Percentiles rank a stretch among this genome's conserved stretches.
Evolutionary conservation across 495 filamentous ascomycete genomes (phyloP).

Genomic region (Penicillium taxi): DNA sequence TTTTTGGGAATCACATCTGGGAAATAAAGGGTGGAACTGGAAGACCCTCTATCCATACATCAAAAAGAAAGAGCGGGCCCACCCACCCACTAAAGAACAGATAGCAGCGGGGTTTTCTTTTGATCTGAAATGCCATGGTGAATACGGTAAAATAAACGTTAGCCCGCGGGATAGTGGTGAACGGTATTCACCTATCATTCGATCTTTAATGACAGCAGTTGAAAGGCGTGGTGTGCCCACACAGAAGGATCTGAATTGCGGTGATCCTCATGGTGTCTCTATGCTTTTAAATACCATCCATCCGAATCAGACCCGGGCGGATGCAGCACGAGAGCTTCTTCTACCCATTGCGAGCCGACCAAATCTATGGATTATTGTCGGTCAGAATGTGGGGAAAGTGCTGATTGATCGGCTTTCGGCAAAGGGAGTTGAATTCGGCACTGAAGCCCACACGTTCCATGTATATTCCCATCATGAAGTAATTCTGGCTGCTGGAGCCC

Average conservation of each 20-base stretch:
- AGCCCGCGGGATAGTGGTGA: background rate
- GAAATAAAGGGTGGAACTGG: slow-evolving; percentile 47
- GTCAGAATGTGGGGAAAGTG: background rate
- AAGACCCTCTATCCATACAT: slow-evolving; percentile 40
- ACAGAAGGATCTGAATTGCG: background rate
- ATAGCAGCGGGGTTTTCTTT: slow-evolving; percentile 14
- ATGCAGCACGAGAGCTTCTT: background rate
- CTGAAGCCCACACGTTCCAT: background rate
- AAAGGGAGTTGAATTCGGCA: slow-evolving; percentile 1
- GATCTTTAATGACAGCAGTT: background rate
- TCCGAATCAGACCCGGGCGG: background rate
- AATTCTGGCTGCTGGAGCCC: background rate
- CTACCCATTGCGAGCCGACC: background rate
- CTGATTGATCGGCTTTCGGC: background rate
- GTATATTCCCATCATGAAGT: background rate
- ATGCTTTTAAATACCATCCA: slow-evolving; percentile 1
- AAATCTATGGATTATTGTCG: slow-evolving; percentile 1
- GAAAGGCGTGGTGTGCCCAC: background rate
- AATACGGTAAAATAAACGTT: background rate
- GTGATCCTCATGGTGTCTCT: background rate
- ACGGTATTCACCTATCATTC: slow-evolving; percentile 1
- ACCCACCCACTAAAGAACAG: slow-evolving; percentile 9
- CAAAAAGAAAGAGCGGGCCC: slow-evolving; percentile 13
- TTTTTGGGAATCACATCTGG: slow-evolving; percentile 40
- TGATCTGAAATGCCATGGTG: background rate